These are phyloP conservation scores for Tubosaeta brunneosetosa DNA, from an alignment of 768 basidiomycete species.

Conservation along the genomic window DNA sequence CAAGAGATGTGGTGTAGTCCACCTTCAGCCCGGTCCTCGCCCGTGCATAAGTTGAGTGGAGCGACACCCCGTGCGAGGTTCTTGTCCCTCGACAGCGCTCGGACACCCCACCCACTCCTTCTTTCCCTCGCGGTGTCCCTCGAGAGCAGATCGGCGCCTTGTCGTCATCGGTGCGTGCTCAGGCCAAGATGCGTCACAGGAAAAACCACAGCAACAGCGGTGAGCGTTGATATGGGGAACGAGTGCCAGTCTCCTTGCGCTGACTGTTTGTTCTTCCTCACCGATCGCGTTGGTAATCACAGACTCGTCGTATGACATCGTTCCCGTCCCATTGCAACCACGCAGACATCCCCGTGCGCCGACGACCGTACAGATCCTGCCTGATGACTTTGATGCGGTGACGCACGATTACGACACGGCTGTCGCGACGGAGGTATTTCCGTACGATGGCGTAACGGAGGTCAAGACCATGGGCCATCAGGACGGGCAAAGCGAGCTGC, in stretches of 20 bases:
- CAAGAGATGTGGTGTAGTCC: constrained; percentile 9
- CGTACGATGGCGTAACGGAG: constrained; percentile 24
- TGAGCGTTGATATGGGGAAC: constrained; percentile 10
- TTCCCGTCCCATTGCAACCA: constrained; percentile 14
- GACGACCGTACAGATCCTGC: constrained; percentile 29
- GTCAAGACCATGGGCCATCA: constrained; percentile 7
- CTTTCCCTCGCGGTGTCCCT: background rate
- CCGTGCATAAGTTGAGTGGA: too few relatives aligned
- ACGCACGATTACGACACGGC: constrained; percentile 28
- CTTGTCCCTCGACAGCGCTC: too few relatives aligned
- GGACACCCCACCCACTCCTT: background rate
- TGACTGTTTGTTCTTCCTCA: constrained; percentile 4
- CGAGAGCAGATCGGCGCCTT: background rate
- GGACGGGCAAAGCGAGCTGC: constrained; percentile 1
- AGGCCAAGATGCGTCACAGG: constrained; percentile 20
- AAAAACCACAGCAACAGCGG: constrained; percentile 27
- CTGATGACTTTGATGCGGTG: constrained; percentile 30
- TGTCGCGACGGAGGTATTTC: constrained; percentile 21
- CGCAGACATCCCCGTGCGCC: constrained; percentile 28
- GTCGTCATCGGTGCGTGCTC: background rate
- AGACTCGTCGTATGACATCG: constrained; percentile 33
- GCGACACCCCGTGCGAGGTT: too few relatives aligned
- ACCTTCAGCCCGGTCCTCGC: too few relatives aligned
- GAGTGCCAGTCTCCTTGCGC: background rate
- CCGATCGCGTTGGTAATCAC: constrained; percentile 1